Conservation (phyloP, 1,284 basidiomycete genomes). For the Leccinum huronense region DNA sequence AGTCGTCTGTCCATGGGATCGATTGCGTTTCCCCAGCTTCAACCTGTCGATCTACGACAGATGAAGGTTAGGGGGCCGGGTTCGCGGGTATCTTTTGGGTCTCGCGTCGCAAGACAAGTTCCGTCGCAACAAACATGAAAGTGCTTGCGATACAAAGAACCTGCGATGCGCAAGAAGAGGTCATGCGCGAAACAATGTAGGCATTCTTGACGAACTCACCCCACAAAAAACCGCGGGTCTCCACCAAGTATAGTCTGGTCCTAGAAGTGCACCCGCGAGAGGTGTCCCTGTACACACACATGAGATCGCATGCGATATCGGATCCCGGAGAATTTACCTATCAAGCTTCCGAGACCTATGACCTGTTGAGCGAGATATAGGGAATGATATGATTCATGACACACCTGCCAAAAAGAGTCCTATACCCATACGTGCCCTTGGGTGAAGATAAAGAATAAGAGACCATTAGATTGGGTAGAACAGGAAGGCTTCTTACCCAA, state of each 20-base stretch:
- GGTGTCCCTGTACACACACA: constrained; percentile 22
- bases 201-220: constrained; percentile 17
- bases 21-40: not conserved
- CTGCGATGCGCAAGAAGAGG: constrained; percentile 9
- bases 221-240: constrained; percentile 29
- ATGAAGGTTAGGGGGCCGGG: not conserved
- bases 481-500: constrained; percentile 28
- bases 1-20: not conserved
- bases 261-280: constrained; percentile 30
- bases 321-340: constrained; percentile 17
- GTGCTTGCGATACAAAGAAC: constrained; percentile 13
- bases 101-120: constrained; percentile 6
- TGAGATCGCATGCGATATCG: not conserved
- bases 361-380: not conserved
- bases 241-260: constrained; percentile 29
- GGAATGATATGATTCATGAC: not conserved
- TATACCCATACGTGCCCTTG: constrained; percentile 29
- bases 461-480: not conserved
- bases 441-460: constrained; percentile 1
- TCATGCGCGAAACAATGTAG: constrained; percentile 8
- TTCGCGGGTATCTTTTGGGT: not conserved
- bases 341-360: constrained; percentile 27
- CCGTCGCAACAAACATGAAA: constrained; percentile 11
- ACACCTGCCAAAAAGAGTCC: constrained; percentile 29
- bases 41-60: not conserved